These are phyloP conservation scores for Podila minutissima DNA, from an alignment of 192 early-diverging fungal genomes.

Conservation along the genomic window DNA sequence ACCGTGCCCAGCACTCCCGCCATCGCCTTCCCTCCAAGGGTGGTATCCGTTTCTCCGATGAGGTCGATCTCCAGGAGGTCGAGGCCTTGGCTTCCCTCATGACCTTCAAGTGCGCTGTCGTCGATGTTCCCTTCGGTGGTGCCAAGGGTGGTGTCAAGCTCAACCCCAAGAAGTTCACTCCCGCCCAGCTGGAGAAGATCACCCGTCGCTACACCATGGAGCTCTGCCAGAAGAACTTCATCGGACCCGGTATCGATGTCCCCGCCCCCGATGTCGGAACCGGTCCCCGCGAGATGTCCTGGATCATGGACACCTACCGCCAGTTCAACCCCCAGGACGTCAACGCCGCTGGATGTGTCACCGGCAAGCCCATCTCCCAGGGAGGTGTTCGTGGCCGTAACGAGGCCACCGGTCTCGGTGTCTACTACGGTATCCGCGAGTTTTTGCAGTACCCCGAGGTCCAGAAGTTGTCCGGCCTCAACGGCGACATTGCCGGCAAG, in stretches of 20 bases:
- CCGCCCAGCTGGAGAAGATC: constrained; percentile 79
- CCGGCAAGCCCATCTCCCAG: constrained; percentile 80
- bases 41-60: constrained; percentile 82
- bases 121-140: constrained; percentile 83
- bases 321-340: constrained; percentile 86
- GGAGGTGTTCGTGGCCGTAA: constrained; percentile 86
- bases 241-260: constrained; percentile 84
- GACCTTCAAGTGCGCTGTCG: constrained; percentile 89
- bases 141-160: constrained; percentile 89
- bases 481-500: constrained; percentile 65
- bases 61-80: constrained; percentile 85
- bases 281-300: constrained; percentile 83
- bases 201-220: constrained; percentile 86
- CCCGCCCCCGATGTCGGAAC: constrained; percentile 89
- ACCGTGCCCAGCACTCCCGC: constrained; percentile 87
- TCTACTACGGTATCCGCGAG: constrained; percentile 84
- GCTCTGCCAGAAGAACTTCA: constrained; percentile 88
- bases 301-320: constrained; percentile 88
- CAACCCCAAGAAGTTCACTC: constrained; percentile 80
- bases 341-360: constrained; percentile 83
- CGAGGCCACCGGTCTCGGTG: constrained; percentile 85
- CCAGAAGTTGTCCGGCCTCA: constrained; percentile 72
- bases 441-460: constrained; percentile 84
- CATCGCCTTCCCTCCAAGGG: constrained; percentile 84
- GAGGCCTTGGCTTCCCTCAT: constrained; percentile 85